phyloP scores from a whole-genome alignment of 306 rosid species.

The Prunus campanulata region DNA sequence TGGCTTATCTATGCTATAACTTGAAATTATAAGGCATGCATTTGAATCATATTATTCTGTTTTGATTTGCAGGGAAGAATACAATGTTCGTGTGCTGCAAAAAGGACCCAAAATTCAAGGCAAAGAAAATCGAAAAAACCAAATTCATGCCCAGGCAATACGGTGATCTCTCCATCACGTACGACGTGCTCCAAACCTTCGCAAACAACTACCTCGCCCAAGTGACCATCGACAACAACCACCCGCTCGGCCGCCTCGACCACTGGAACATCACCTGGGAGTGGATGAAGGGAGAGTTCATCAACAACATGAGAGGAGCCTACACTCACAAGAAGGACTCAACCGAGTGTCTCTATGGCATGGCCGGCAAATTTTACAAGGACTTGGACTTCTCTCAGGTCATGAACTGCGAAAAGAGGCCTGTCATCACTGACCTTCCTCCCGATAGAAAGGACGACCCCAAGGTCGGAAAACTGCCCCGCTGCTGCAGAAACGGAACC shows the following conservation, averaged over 20 bases:
- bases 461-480: conserved; percentile 61
- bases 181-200: conserved; percentile 59
- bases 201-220: conserved; percentile 56
- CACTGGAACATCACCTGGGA: conserved; percentile 92
- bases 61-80: conserved; percentile 32
- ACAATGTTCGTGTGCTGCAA: conserved; percentile 69
- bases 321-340: conserved; percentile 50
- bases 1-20: background rate
- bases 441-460: conserved; percentile 45
- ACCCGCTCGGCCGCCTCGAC: conserved; percentile 80
- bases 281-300: conserved; percentile 84
- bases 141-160: conserved; percentile 54
- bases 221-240: conserved; percentile 62
- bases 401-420: conserved; percentile 58
- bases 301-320: conserved; percentile 63
- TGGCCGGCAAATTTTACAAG: conserved; percentile 41
- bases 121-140: conserved; percentile 22
- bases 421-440: conserved; percentile 69
- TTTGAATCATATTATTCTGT: background rate
- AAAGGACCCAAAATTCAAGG: conserved; percentile 65
- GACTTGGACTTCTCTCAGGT: conserved; percentile 70
- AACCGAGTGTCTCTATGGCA: conserved; percentile 58
- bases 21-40: background rate
- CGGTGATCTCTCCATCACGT: conserved; percentile 68
- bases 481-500: conserved; percentile 78